phyloP scores from a whole-genome alignment of 179 eudicot species.

The Heliamphora pulchella region DNA sequence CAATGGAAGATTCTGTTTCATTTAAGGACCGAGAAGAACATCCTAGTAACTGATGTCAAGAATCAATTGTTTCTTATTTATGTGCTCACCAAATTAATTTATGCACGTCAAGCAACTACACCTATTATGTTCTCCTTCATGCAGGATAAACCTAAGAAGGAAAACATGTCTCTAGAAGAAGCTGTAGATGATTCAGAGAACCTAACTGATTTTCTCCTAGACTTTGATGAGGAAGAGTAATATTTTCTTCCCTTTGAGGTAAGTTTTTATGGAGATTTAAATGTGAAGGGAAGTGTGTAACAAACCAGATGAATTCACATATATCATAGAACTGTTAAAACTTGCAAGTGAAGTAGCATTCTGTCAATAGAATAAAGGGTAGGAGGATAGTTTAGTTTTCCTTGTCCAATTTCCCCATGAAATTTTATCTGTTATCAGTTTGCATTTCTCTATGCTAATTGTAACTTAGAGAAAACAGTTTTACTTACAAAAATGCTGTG shows the following conservation, averaged over 20 bases:
- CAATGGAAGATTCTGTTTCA: neutral
- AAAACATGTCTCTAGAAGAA: slow-evolving; percentile 71
- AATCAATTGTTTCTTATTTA: neutral
- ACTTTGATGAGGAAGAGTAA: slow-evolving; percentile 79
- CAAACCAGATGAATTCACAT: neutral
- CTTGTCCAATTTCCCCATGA: neutral
- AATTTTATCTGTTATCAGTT: neutral
- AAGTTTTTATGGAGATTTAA: slow-evolving; percentile 6
- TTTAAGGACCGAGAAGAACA: neutral
- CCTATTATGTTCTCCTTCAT: slow-evolving; percentile 15
- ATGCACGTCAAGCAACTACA: neutral
- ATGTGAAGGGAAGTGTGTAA: too few species aligned
- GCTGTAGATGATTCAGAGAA: slow-evolving; percentile 90
- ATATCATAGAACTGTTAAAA: neutral
- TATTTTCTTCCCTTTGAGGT: neutral
- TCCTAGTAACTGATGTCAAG: neutral
- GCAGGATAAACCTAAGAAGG: slow-evolving; percentile 69
- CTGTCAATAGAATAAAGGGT: neutral
- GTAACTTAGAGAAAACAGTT: neutral
- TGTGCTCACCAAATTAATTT: neutral
- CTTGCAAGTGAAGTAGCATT: neutral
- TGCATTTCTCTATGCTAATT: neutral
- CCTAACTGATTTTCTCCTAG: slow-evolving; percentile 86
- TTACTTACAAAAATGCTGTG: neutral
- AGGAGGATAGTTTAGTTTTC: neutral